phyloP scores from a whole-genome alignment of 345 rosid genomes.

The Citrus trifoliata region DNA sequence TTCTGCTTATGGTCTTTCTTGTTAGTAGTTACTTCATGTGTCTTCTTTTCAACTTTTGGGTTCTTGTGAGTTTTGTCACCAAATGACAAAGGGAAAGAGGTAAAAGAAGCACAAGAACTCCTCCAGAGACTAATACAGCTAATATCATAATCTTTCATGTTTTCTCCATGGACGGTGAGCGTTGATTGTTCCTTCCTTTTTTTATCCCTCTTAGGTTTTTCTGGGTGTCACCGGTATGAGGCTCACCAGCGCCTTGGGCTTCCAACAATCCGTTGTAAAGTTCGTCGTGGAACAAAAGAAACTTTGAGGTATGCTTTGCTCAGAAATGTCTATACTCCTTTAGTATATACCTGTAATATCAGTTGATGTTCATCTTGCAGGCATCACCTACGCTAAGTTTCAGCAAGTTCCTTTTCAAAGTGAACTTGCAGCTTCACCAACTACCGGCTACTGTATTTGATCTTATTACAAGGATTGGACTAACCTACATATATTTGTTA shows the following conservation, averaged over 20 bases:
- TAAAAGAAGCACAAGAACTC: neutral
- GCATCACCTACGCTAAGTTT: slow-evolving; percentile 79
- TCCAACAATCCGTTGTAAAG: slow-evolving; percentile 86
- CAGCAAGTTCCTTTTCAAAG: neutral
- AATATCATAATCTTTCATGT: neutral
- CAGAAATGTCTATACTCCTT: neutral
- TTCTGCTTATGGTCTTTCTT: neutral
- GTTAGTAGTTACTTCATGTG: neutral
- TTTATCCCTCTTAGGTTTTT: slow-evolving; percentile 51
- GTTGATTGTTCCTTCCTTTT: neutral
- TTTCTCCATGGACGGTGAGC: neutral
- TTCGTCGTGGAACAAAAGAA: slow-evolving; percentile 86
- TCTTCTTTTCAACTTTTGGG: neutral
- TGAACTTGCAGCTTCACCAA: neutral
- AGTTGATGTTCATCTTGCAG: slow-evolving; percentile 36
- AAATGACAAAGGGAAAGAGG: neutral
- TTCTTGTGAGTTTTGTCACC: too few relatives aligned
- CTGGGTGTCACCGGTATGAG: slow-evolving; percentile 90
- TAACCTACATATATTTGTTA: neutral
- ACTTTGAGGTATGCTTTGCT: slow-evolving; percentile 51
- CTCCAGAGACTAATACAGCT: neutral
- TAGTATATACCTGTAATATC: neutral
- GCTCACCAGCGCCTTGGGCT: slow-evolving; percentile 87
- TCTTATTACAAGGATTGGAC: neutral
- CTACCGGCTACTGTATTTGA: neutral